Percentiles rank a stretch among this genome's conserved stretches.
Evolutionary conservation across 2,329 filamentous ascomycete genomes (phyloP).

Genomic region (Hypoxylon sp.): DNA sequence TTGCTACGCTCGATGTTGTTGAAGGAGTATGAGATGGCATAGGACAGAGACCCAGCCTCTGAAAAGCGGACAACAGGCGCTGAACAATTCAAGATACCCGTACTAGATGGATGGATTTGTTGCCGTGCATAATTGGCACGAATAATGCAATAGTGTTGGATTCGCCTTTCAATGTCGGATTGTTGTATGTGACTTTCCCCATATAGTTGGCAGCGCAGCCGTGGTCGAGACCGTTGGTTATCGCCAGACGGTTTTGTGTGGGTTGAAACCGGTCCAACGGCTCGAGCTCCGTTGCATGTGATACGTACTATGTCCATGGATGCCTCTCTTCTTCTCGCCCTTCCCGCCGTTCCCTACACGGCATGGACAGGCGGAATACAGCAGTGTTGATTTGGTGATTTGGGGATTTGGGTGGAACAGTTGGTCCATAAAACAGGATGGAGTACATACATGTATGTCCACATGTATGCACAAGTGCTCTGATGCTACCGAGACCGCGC

Average conservation of each 20-base stretch:
- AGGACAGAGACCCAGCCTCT: slow-evolving; percentile 36
- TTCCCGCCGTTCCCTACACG: background rate
- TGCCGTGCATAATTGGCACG: slow-evolving; percentile 28
- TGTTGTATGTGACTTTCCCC: slow-evolving; percentile 40
- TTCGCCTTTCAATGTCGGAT: slow-evolving; percentile 24
- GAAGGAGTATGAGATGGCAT: slow-evolving; percentile 25
- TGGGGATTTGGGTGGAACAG: slow-evolving; percentile 14
- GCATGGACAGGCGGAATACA: slow-evolving; percentile 16
- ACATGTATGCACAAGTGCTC: slow-evolving; percentile 1
- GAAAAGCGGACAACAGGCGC: slow-evolving; percentile 35
- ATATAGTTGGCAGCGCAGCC: slow-evolving; percentile 21
- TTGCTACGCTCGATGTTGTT: slow-evolving; percentile 26
- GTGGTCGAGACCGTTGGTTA: slow-evolving; percentile 6
- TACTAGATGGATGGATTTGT: slow-evolving; percentile 36
- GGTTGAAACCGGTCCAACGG: slow-evolving; percentile 22
- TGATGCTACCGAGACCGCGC: slow-evolving; percentile 15
- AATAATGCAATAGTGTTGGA: slow-evolving; percentile 31
- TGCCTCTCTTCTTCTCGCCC: background rate
- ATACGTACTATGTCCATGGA: slow-evolving; percentile 8
- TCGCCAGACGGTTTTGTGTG: slow-evolving; percentile 1
- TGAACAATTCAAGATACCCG: slow-evolving; percentile 41
- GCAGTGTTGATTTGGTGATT: slow-evolving; percentile 2
- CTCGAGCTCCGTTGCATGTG: slow-evolving; percentile 27
- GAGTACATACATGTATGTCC: slow-evolving; percentile 4
- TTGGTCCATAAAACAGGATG: slow-evolving; percentile 6